A percentile compares a stretch with the other conserved stretches of the same genome.
phyloP scores from a whole-genome alignment of 257 asterid species.

The Echites panduratus region DNA sequence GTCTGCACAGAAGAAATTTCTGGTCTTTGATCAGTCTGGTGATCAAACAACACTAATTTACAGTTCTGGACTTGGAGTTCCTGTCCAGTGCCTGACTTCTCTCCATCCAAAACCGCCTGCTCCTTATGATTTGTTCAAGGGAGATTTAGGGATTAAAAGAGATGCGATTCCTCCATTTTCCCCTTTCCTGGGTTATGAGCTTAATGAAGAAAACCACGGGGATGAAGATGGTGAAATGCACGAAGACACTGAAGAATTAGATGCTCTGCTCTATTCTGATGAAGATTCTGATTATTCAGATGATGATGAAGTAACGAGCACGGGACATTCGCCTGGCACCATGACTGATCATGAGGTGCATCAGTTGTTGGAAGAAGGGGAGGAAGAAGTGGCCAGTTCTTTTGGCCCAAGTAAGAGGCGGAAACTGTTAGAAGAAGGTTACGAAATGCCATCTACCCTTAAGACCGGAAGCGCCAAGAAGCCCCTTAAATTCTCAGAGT shows the following conservation, averaged over 20 bases:
- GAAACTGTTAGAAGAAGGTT: slow-evolving; percentile 37
- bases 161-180: slow-evolving; percentile 19
- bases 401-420: slow-evolving; percentile 45
- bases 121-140: slow-evolving; percentile 25
- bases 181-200: slow-evolving; percentile 23
- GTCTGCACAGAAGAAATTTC: slow-evolving; percentile 45
- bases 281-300: slow-evolving; percentile 41
- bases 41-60: slow-evolving; percentile 60
- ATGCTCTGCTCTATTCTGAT: slow-evolving; percentile 81
- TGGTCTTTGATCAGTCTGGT: slow-evolving; percentile 81
- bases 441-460: slow-evolving; percentile 16
- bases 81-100: slow-evolving; percentile 27
- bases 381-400: slow-evolving; percentile 65
- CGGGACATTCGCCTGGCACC: slow-evolving; percentile 90
- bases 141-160: slow-evolving; percentile 23
- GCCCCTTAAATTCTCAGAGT: slow-evolving; percentile 23
- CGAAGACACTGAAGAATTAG: slow-evolving; percentile 81
- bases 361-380: slow-evolving; percentile 32
- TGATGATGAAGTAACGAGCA: slow-evolving; percentile 76
- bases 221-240: slow-evolving; percentile 52
- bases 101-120: slow-evolving; percentile 29
- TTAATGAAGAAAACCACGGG: slow-evolving; percentile 29
- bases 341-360: slow-evolving; percentile 45
- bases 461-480: slow-evolving; percentile 25
- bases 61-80: slow-evolving; percentile 39